Evolutionary conservation across 306 rosid species (phyloP), one percentile per base, ranked within the genome.

Genomic region (Quercus cerris): DNA sequence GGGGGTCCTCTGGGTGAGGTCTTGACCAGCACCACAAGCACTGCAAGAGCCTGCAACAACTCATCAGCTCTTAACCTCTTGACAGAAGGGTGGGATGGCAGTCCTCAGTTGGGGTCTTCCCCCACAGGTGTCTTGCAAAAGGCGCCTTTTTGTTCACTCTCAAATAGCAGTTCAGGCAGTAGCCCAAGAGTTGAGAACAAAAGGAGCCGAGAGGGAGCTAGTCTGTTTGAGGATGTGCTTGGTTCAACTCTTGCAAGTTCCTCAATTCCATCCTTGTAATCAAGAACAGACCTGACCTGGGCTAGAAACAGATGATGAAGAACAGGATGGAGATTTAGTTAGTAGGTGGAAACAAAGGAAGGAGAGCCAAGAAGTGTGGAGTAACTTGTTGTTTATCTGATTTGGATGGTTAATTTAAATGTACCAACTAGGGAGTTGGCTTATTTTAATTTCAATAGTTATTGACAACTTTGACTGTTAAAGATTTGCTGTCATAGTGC

Each of bases 1-100:
- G 91, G 89, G 15, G 91, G 91, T 69, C 91, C 91, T 61, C 70
- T 88, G 19, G 91, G 91, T 25, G 91, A 88, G 81, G 91, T 80
- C 6, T 82, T 88, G 63, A 83, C 84, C 28, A 87, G 69, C 22
- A 70, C 62, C 1, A 56, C 84, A 14, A 79, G 63, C 77, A 35
- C 57, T 55, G 81, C 59, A 51, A 78, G 38, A 77, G 75, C 68
- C 35, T 79, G 75, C 75, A 75, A 70, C 75, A 75, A 63, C 63
- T 71, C 90, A 58, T 76, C 85, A 17, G 64, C 84, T 6, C 84
- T 81, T 22, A 76, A 73, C 78, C 87, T 87, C 74, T 54, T 81
- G 75, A 80, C 61, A 0, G 88, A 84, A 73, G 84, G 84, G 44
- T 87, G 90, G 88, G 85, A 87, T n/a, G 80, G 88, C 28, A 68